Conservation (phyloP, 2,329 filamentous ascomycete genomes). For the Phyllosticta citrichinensis region DNA sequence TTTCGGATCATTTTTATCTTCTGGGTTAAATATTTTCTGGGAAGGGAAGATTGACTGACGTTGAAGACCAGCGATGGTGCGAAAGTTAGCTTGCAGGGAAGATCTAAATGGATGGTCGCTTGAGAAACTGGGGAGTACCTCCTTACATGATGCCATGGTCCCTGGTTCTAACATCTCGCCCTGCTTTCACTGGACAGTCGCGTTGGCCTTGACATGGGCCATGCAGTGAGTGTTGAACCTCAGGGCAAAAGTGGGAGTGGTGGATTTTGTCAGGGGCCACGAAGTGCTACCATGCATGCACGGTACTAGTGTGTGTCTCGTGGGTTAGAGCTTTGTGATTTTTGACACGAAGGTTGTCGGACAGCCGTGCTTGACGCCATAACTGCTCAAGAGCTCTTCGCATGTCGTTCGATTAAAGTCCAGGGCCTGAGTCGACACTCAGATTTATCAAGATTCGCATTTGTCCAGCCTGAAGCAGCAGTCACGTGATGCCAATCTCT, state of each 20-base stretch:
- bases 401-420: neutral
- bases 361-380: neutral
- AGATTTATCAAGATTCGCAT: neutral
- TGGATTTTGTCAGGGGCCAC: neutral
- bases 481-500: neutral
- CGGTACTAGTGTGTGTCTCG: neutral
- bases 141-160: neutral
- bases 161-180: neutral
- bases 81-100: neutral
- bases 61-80: neutral
- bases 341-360: neutral
- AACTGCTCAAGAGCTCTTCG: neutral
- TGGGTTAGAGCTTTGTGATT: neutral
- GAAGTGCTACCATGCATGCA: neutral
- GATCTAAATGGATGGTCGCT: neutral
- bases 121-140: neutral
- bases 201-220: neutral
- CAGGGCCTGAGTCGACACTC: neutral
- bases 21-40: neutral
- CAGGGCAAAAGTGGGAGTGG: neutral
- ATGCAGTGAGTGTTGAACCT: neutral
- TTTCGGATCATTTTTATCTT: neutral
- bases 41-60: neutral
- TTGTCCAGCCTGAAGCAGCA: neutral
- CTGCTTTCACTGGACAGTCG: neutral